Percentiles rank a stretch among this genome's conserved stretches.
phyloP scores from a whole-genome alignment of 2,329 filamentous ascomycete genomes.

The Bipolaris oryzae region DNA sequence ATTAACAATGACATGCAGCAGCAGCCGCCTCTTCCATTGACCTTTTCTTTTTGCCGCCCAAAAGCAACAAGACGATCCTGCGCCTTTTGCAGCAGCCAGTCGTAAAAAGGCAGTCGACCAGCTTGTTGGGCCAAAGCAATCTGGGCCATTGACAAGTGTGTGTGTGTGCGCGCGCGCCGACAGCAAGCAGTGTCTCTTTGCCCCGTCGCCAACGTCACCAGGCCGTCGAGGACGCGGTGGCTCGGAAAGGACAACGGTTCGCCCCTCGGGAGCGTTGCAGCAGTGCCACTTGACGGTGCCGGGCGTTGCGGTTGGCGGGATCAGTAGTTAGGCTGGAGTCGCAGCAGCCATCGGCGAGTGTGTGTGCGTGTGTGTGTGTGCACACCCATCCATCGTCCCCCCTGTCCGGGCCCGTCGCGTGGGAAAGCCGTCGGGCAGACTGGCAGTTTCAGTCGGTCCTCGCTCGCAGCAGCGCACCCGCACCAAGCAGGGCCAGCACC shows the following conservation, averaged over 20 bases:
- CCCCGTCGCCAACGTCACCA: slow-evolving; percentile 12
- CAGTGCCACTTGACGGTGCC: slow-evolving; percentile 4
- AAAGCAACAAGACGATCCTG: slow-evolving; percentile 17
- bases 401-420: slow-evolving; percentile 5
- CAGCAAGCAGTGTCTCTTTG: slow-evolving; percentile 1
- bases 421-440: slow-evolving; percentile 3
- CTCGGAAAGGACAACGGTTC: slow-evolving; percentile 3
- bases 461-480: background rate
- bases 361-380: background rate
- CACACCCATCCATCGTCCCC: background rate
- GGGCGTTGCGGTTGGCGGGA: slow-evolving; percentile 3
- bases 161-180: too few species aligned
- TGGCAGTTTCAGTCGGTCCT: slow-evolving; percentile 3
- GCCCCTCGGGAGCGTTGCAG: slow-evolving; percentile 7
- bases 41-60: slow-evolving; percentile 25
- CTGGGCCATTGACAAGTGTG: slow-evolving; percentile 9
- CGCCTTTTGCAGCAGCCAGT: slow-evolving; percentile 4
- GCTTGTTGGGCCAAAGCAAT: slow-evolving; percentile 24
- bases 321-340: background rate
- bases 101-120: slow-evolving; percentile 1
- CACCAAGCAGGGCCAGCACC: background rate
- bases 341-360: background rate
- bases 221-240: background rate
- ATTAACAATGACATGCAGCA: slow-evolving; percentile 22
- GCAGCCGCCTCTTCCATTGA: slow-evolving; percentile 21